Conservation (phyloP, 2,329 filamentous ascomycete genomes). For the Penicillium sp. region DNA sequence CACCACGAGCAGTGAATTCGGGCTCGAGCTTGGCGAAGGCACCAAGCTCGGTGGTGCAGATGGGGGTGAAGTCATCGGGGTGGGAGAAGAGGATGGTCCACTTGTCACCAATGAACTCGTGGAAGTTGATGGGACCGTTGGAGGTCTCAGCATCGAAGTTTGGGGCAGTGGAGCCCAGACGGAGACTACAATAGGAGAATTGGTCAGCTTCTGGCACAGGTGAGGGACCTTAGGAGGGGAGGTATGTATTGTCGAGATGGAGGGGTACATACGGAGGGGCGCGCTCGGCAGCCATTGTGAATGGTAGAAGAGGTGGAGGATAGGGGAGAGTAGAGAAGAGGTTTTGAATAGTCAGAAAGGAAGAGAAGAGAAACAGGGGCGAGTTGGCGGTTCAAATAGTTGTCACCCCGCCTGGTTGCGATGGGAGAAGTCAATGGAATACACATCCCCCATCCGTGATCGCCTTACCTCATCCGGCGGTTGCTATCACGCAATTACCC, state of each 20-base stretch:
- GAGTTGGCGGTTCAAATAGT: constrained; percentile 21
- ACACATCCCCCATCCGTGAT: constrained; percentile 14
- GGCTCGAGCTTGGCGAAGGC: constrained; percentile 89
- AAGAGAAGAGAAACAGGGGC: constrained; percentile 12
- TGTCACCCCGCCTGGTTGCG: constrained; percentile 19
- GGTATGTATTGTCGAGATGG: not conserved
- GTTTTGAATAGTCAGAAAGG: constrained; percentile 3
- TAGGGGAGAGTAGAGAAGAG: not conserved
- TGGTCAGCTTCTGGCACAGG: constrained; percentile 2
- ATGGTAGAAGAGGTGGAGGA: constrained; percentile 4
- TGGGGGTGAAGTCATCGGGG: constrained; percentile 83
- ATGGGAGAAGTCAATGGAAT: constrained; percentile 2
- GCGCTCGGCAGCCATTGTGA: constrained; percentile 49
- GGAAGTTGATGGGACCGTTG: constrained; percentile 68
- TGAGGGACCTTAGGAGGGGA: not conserved
- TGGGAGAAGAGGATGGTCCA: constrained; percentile 75
- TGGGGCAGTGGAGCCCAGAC: constrained; percentile 67
- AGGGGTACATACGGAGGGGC: constrained; percentile 46
- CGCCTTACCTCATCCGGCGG: constrained; percentile 22
- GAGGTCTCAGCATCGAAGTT: constrained; percentile 73
- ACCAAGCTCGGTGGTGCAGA: constrained; percentile 94
- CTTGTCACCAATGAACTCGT: constrained; percentile 70
- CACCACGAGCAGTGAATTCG: constrained; percentile 84
- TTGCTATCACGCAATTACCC: constrained; percentile 42
- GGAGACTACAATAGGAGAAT: constrained; percentile 51